These are phyloP conservation scores for Suillus cothurnatus DNA, from an alignment of 768 basidiomycete species.

Conservation along the genomic window DNA sequence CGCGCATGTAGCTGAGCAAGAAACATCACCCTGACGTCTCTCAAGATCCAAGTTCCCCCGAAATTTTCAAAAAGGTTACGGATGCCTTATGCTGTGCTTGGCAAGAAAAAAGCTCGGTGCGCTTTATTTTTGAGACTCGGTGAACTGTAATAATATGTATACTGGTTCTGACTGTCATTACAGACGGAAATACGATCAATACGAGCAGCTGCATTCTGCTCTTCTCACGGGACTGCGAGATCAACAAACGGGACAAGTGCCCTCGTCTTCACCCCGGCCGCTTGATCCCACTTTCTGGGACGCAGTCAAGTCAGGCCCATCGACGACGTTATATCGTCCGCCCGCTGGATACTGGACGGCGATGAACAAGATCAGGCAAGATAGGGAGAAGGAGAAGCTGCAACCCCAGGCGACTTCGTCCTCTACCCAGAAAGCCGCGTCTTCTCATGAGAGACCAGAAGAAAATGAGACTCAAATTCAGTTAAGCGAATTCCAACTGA, in stretches of 20 bases:
- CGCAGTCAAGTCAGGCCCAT: not conserved
- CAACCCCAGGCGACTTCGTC: not conserved
- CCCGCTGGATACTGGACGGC: not conserved
- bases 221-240: not conserved
- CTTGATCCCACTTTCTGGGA: slow-evolving; percentile 6
- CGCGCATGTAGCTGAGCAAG: not conserved
- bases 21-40: slow-evolving; percentile 3
- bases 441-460: not conserved
- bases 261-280: not conserved
- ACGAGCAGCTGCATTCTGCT: slow-evolving; percentile 5
- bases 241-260: not conserved
- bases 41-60: not conserved
- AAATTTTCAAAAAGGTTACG: not conserved
- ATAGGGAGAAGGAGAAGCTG: not conserved
- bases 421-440: not conserved
- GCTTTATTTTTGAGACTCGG: not conserved
- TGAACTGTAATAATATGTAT: too few species aligned
- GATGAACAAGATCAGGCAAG: not conserved
- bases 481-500: too few species aligned
- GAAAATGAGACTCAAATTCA: not conserved
- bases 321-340: not conserved
- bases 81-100: slow-evolving; percentile 6
- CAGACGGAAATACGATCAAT: slow-evolving; percentile 1
- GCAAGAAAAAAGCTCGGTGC: slow-evolving; percentile 1
- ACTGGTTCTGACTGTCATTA: not conserved